Evolutionary conservation across 441 rosid genomes (phyloP).

Genomic region (Gossypium gossypioides): DNA sequence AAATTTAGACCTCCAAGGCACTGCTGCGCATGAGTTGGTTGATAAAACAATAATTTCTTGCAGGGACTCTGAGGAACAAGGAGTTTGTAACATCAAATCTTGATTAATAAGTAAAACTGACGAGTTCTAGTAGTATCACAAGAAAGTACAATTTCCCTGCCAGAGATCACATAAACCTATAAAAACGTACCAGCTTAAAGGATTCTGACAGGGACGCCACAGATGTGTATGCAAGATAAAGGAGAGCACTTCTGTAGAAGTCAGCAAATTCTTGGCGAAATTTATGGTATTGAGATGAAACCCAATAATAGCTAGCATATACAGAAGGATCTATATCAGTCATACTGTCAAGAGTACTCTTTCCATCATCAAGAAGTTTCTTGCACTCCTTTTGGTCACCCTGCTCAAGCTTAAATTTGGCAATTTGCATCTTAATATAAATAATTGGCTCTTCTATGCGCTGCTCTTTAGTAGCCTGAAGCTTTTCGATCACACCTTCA

Average conservation of each 20-base stretch:
- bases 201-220: constrained; percentile 87
- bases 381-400: constrained; percentile 85
- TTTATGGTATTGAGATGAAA: constrained; percentile 78
- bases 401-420: constrained; percentile 71
- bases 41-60: background rate
- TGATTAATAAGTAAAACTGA: background rate
- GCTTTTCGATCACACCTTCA: constrained; percentile 79
- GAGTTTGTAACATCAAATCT: background rate
- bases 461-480: constrained; percentile 60
- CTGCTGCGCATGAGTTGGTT: background rate
- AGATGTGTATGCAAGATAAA: constrained; percentile 85
- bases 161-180: background rate
- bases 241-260: constrained; percentile 82
- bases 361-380: constrained; percentile 78
- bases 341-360: constrained; percentile 76
- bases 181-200: constrained; percentile 65
- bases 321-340: constrained; percentile 99
- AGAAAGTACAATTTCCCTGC: background rate
- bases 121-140: background rate
- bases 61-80: background rate
- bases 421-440: constrained; percentile 79
- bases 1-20: background rate
- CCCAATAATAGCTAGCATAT: constrained; percentile 81
- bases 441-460: constrained; percentile 77
- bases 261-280: constrained; percentile 77